Base-by-base conservation (phyloP, 805 yeast species). In the Candida corydali region DNA sequence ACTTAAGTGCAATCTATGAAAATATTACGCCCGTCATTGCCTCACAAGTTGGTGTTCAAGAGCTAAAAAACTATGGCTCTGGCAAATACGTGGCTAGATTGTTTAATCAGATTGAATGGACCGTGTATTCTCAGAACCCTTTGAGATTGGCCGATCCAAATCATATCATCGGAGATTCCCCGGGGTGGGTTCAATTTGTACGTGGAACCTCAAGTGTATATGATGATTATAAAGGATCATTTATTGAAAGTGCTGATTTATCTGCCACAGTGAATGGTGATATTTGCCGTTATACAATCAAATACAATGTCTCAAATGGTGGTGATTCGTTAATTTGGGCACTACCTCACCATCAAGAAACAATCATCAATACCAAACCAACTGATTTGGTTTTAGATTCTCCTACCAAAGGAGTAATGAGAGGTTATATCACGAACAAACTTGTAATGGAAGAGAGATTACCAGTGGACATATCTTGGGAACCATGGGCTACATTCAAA, bases 11-110 rank as follows among this genome's bases (percentile, higher is more conserved):
- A 16, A 59, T 79, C 40, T 68, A 71, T 52, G 58, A 59, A 5
- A 62, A 65, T 41, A 55, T 78, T 44, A 65, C 65, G 15, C 85
- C 88, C 1, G 55, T 64, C 37, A 45, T 83, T 17, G 68, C 71
- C n/a, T 75, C 85, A 17, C 72, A 69, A 19, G 82, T 83, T 18
- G 95, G 94, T 0, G 65, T 84, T 37, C 75, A 71, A 42, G 61
- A 63, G 14, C 65, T 82, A 38, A 60, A 63, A 2, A 63, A 58
- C 20, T 55, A 48, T 1, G 62, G 65, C 1, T 45, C 59, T 2
- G 59, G 70, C 41, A 84, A 81, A 53, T 84, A 79, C 50, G 52
- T 55, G 16, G 69, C 73, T 1, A 59, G 59, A 11, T 63, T 86
- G 36, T 72, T 73, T 47, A 80, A 84, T 53, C 75, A 72, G 32